These are phyloP conservation scores for Thielaviopsis euricoi DNA, from an alignment of 2,329 filamentous ascomycete genomes.

Conservation along the genomic window DNA sequence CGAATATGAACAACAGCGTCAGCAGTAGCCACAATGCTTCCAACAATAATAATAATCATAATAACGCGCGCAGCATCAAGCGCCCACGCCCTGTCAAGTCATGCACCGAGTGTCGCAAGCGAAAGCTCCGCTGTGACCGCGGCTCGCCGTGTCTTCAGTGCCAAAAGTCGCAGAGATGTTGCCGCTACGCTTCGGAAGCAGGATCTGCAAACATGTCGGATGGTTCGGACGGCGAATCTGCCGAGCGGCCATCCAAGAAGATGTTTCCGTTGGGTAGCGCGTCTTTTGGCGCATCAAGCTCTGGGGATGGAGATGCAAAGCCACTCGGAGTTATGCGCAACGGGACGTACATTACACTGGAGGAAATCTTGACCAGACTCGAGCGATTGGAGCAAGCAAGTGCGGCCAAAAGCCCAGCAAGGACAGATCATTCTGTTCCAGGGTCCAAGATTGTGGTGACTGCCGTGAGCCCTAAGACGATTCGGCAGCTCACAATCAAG, in stretches of 20 bases:
- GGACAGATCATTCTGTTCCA: slow-evolving; percentile 20
- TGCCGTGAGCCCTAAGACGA: slow-evolving; percentile 26
- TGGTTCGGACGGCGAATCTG: slow-evolving; percentile 26
- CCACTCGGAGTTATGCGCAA: slow-evolving; percentile 13
- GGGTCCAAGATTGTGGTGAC: slow-evolving; percentile 14
- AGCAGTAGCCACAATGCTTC: slow-evolving; percentile 1
- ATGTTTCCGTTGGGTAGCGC: background rate
- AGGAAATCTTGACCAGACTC: slow-evolving; percentile 32
- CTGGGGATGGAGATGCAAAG: background rate
- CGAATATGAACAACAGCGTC: background rate
- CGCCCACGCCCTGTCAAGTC: slow-evolving; percentile 38
- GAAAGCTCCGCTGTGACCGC: slow-evolving; percentile 40
- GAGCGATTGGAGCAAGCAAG: slow-evolving; percentile 37
- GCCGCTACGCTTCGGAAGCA: slow-evolving; percentile 33
- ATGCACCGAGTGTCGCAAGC: slow-evolving; percentile 39
- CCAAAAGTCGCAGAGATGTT: slow-evolving; percentile 36
- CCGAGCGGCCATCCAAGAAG: slow-evolving; percentile 17
- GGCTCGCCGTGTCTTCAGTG: slow-evolving; percentile 41
- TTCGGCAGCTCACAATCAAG: slow-evolving; percentile 34
- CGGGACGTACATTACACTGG: slow-evolving; percentile 21
- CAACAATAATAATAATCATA: background rate
- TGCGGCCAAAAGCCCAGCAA: slow-evolving; percentile 24
- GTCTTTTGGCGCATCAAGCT: background rate
- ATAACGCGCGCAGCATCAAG: slow-evolving; percentile 27
- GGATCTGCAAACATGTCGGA: slow-evolving; percentile 33